Conservation (phyloP, 192 early-diverging fungal species). For the Backusella liffmaniae region DNA sequence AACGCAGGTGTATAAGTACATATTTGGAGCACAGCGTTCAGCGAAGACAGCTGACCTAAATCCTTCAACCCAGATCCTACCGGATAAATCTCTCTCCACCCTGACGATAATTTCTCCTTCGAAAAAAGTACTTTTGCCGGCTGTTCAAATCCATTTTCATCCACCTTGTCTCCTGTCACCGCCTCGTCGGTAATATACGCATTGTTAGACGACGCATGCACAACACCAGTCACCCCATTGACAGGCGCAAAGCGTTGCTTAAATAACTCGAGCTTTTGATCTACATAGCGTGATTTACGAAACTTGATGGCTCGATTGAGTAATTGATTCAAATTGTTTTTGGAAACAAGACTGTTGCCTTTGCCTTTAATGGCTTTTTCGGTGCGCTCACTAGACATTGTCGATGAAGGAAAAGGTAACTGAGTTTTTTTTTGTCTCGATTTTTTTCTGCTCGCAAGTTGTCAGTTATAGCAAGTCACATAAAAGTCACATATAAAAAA, state of each 20-base stretch:
- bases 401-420: not conserved
- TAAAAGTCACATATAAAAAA: not conserved
- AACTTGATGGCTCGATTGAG: slow-evolving; percentile 29
- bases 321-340: slow-evolving; percentile 26
- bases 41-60: slow-evolving; percentile 73
- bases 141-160: slow-evolving; percentile 61
- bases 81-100: slow-evolving; percentile 60
- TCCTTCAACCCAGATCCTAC: slow-evolving; percentile 71
- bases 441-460: no score
- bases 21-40: slow-evolving; percentile 75
- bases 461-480: not conserved
- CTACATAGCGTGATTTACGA: slow-evolving; percentile 27
- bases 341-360: not conserved
- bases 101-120: slow-evolving; percentile 52
- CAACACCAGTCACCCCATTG: slow-evolving; percentile 14
- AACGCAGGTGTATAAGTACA: slow-evolving; percentile 74
- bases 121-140: slow-evolving; percentile 58
- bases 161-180: slow-evolving; percentile 34
- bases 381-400: not conserved
- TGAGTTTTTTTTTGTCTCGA: not conserved
- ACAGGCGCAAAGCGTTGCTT: slow-evolving; percentile 33
- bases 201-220: not conserved
- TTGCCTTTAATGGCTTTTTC: slow-evolving; percentile 7
- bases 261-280: slow-evolving; percentile 29
- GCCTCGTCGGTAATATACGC: not conserved